Percentiles rank a stretch among this genome's conserved stretches.
These are phyloP conservation scores for Solanum aculeatissimum DNA, from an alignment of 305 asterid genomes.

Conservation along the genomic window DNA sequence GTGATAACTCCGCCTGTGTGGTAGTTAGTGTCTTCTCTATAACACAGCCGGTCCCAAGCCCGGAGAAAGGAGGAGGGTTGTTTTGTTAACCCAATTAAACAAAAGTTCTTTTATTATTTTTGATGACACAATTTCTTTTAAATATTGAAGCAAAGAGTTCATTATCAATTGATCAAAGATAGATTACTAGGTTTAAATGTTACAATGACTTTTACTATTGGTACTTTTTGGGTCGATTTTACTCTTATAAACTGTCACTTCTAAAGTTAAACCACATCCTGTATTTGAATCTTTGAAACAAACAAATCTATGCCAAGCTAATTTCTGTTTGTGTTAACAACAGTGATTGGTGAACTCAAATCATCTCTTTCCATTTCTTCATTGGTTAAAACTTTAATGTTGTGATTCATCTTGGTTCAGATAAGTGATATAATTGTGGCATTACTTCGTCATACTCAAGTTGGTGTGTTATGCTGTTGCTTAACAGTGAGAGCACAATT, in stretches of 20 bases:
- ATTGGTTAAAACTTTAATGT: not conserved
- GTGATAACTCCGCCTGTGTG: slow-evolving; percentile 4
- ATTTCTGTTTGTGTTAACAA: not conserved
- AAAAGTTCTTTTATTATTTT: not conserved
- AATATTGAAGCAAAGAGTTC: not conserved
- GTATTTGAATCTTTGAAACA: not conserved
- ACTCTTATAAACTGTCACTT: not conserved
- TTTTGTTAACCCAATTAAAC: not conserved
- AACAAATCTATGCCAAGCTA: not conserved
- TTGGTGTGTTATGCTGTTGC: not conserved
- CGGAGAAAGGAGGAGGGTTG: slow-evolving; percentile 6
- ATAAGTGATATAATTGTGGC: not conserved
- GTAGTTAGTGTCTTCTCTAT: not conserved
- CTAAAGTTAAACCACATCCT: not conserved
- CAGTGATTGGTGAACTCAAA: not conserved
- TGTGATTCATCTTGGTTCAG: not conserved
- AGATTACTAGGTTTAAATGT: not conserved
- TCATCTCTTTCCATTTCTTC: not conserved
- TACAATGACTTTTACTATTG: not conserved
- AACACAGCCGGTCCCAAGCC: slow-evolving; percentile 8
- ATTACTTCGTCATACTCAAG: not conserved
- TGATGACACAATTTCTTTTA: not conserved
- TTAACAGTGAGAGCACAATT: not conserved
- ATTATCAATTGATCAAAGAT: not conserved
- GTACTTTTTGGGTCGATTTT: not conserved